These are phyloP conservation scores for Mycena chlorophos DNA, from an alignment of 768 basidiomycete genomes.

Conservation along the genomic window DNA sequence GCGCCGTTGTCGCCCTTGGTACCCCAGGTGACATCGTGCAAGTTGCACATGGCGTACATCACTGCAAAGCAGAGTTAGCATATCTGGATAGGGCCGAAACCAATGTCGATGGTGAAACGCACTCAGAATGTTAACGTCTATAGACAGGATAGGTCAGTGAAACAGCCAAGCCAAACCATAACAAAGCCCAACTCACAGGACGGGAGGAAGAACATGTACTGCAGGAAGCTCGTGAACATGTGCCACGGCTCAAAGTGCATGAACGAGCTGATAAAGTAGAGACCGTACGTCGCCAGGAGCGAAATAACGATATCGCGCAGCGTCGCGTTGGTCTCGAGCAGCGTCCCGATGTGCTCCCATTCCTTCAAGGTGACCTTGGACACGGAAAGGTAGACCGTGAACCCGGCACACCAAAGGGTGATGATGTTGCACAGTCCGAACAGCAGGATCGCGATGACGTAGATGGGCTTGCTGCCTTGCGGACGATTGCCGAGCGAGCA, in stretches of 20 bases:
- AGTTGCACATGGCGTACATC: slow-evolving; percentile 94
- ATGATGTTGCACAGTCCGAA: slow-evolving; percentile 80
- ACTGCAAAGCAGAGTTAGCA: slow-evolving; percentile 37
- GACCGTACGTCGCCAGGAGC: slow-evolving; percentile 72
- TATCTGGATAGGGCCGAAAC: background rate
- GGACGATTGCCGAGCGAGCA: slow-evolving; percentile 93
- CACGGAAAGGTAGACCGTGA: slow-evolving; percentile 82
- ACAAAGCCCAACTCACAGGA: slow-evolving; percentile 46
- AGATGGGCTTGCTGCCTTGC: slow-evolving; percentile 87
- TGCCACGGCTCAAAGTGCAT: slow-evolving; percentile 97
- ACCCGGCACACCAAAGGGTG: slow-evolving; percentile 88
- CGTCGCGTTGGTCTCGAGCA: slow-evolving; percentile 65
- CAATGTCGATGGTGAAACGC: slow-evolving; percentile 27
- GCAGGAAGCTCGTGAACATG: slow-evolving; percentile 89
- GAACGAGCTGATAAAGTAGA: slow-evolving; percentile 84
- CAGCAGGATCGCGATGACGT: slow-evolving; percentile 69
- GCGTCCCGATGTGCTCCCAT: slow-evolving; percentile 67
- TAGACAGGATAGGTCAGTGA: slow-evolving; percentile 13
- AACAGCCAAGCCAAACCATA: background rate
- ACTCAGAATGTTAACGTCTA: slow-evolving; percentile 81
- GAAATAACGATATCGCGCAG: slow-evolving; percentile 86
- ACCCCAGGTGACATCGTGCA: slow-evolving; percentile 90
- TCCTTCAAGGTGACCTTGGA: slow-evolving; percentile 64
- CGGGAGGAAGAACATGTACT: slow-evolving; percentile 91
- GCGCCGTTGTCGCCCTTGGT: slow-evolving; percentile 92